Base-by-base conservation (phyloP, 768 basidiomycete genomes). In the Phlegmacium glaucopus region DNA sequence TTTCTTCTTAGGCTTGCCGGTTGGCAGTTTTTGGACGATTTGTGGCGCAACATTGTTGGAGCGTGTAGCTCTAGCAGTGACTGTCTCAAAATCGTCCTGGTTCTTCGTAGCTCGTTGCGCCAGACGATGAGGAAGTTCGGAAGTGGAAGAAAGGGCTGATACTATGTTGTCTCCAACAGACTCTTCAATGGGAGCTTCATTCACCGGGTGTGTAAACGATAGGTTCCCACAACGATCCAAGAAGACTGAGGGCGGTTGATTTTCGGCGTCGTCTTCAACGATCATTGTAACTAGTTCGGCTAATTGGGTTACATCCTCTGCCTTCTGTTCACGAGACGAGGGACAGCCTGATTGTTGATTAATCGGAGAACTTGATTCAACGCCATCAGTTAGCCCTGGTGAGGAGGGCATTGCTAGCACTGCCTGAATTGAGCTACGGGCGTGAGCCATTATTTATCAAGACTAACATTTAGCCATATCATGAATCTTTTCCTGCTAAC, bases 391-490 rank as follows among this genome's bases (percentile, higher is more conserved):
- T 22, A 22, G 22, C 22, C 22, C 22, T 22, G 22, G 22, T 22
- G 22, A 22, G 5, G 22, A 22, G 22, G 22, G 22, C 22, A 22
- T 22, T 22, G 22, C 22, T 22, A 22, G 22, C 22, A 22, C 22
- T 22, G 22, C 2, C 2, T 22, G 22, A 22, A 22, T 22, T 22
- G 22, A 22, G 22, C 22, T 22, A 22, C 22, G 5, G 2, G 22
- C 22, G 22, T 5, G 22, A 22, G 22, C 22, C 22, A 22, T 22
- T 22, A 2, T 2, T 22, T 27, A 9, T 13, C 26, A 39, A 34
- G 9, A n/a, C 45, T 47, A 35, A 57, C 56, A 49, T 16, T 50
- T 52, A 16, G 56, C 54, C 2, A 57, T 42, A 32, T 49, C 51
- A 29, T 54, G 50, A 13, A 52, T 30, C 34, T 48, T 51, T 32